Base-by-base conservation (phyloP, 2,329 filamentous ascomycete species). In the Colletotrichum eleusines region DNA sequence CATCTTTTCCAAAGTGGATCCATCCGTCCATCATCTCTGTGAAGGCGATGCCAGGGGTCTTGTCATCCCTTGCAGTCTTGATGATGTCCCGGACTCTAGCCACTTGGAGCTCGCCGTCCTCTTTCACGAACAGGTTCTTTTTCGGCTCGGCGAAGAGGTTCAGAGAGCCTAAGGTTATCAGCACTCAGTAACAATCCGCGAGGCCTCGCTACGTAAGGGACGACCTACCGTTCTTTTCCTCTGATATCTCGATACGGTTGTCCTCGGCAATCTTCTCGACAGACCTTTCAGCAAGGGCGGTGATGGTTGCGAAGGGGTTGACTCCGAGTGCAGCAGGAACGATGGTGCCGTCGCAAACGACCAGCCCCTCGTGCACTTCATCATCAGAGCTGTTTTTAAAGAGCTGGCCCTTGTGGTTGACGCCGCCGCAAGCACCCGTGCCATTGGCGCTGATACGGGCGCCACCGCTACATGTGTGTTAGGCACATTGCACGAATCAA, bases 271-370 rank as follows among this genome's bases (percentile, higher is more conserved):
- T 86, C 7, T 83, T 76, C 61, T 88, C 86, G 5, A 91, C 84
- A 0, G 87, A 87, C 16, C 91, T 83, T 78, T 92, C 91, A 0
- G 91, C 90, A 28, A 93, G 83, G 2, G 91, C 90, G 0, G 90
- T 87, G 73, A 92, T 92, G 1, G 90, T 93, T 1, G 90, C 91
- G 62, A 91, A 86, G 0, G 91, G 90, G 74, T 93, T 93, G 1
- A 89, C 88, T 11, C 90, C 86, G 1, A 92, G 81, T 0, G 90
- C 86, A 4, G 86, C 85, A 0, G 91, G 90, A 18, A 92, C 85
- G 1, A 89, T 80, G 3, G 90, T 83, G 14, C 82, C 90, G 75
- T 93, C 91, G 0, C 86, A 87, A 31, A 91, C 87, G 14, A 91
- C 82, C 4, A 92, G 82, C 0, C 90, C 90, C 0, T 81, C 57